Evolutionary conservation across 768 basidiomycete genomes (phyloP).

Genomic region (Kwoniella dejecticola): DNA sequence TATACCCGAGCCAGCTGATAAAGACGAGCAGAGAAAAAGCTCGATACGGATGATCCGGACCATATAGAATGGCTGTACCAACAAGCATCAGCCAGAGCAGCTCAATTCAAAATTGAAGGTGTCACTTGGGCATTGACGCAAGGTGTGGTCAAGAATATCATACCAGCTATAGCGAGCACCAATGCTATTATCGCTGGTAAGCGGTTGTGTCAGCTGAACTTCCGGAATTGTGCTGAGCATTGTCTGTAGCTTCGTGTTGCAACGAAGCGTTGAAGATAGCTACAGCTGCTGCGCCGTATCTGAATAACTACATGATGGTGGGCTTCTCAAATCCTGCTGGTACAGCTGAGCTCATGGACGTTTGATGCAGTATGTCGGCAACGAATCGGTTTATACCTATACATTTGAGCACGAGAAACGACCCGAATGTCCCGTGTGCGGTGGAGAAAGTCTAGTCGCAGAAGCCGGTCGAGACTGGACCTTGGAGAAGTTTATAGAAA

Average conservation of each 20-base stretch:
- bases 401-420: conserved; percentile 95
- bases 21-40: conserved; percentile 72
- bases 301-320: conserved; percentile 86
- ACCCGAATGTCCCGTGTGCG: conserved; percentile 93
- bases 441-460: conserved; percentile 80
- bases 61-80: conserved; percentile 93
- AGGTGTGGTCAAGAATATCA: conserved; percentile 99
- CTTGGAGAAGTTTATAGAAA: conserved; percentile 83
- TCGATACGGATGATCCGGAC: conserved; percentile 96
- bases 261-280: conserved; percentile 99
- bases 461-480: conserved; percentile 71
- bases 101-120: conserved; percentile 95
- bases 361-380: conserved; percentile 81
- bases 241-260: conserved; percentile 83
- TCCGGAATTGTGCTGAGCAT: not conserved
- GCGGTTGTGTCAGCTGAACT: conserved; percentile 28
- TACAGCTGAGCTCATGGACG: not conserved
- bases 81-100: conserved; percentile 75
- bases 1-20: not conserved
- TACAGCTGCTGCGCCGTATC: conserved; percentile 86
- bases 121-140: conserved; percentile 98
- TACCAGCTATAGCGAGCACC: conserved; percentile 96
- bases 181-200: conserved; percentile 95
- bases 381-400: conserved; percentile 93
- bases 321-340: conserved; percentile 10